These are phyloP conservation scores for Pseudocercospora ulei DNA, from an alignment of 2,329 filamentous ascomycete genomes.

Conservation along the genomic window DNA sequence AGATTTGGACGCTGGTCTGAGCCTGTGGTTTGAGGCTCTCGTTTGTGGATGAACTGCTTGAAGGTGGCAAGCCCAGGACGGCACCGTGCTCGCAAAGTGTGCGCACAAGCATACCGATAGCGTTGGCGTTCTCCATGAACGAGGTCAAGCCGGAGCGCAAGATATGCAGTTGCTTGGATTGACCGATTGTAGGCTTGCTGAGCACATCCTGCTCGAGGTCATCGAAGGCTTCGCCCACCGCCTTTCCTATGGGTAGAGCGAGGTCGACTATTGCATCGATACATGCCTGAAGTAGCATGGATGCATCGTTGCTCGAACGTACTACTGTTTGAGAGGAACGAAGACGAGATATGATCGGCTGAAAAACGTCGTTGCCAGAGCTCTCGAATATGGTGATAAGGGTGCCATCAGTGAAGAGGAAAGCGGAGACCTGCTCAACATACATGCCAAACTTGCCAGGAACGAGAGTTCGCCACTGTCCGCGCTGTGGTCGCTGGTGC, in stretches of 20 bases:
- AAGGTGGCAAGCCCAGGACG: constrained; percentile 13
- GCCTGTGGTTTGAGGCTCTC: constrained; percentile 5
- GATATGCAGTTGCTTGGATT: constrained; percentile 61
- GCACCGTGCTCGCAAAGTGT: constrained; percentile 74
- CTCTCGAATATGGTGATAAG: constrained; percentile 88
- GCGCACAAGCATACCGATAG: constrained; percentile 70
- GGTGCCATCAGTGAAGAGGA: constrained; percentile 75
- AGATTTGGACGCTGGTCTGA: constrained; percentile 59
- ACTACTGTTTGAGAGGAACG: constrained; percentile 68
- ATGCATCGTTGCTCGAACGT: constrained; percentile 74
- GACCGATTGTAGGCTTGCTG: constrained; percentile 64
- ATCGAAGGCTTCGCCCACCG: constrained; percentile 76
- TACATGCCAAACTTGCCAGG: constrained; percentile 42
- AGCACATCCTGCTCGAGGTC: constrained; percentile 81
- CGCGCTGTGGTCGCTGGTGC: constrained; percentile 5
- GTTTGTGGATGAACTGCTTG: constrained; percentile 7
- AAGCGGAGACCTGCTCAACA: constrained; percentile 83
- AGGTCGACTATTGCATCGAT: constrained; percentile 86
- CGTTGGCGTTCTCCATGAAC: constrained; percentile 69
- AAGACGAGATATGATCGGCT: constrained; percentile 68
- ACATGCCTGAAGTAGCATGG: constrained; percentile 78
- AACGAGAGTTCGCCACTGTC: constrained; percentile 16
- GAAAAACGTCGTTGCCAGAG: constrained; percentile 73
- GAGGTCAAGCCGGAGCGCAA: constrained; percentile 70
- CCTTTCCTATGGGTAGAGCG: constrained; percentile 71